These are phyloP conservation scores for Rhododendron ferrugineum DNA, from an alignment of 148 eudicot genomes.

Conservation along the genomic window DNA sequence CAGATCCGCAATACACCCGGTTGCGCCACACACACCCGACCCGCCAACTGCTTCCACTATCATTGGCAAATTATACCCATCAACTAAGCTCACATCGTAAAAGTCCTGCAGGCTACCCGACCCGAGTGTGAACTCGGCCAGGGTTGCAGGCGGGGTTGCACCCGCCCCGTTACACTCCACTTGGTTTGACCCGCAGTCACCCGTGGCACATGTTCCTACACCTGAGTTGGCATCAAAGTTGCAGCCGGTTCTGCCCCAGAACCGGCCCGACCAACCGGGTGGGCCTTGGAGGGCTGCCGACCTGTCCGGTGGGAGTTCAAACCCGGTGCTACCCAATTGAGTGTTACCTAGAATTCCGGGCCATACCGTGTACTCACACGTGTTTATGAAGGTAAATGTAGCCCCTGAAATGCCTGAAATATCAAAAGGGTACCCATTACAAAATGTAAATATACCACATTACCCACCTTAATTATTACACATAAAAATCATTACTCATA, in stretches of 20 bases:
- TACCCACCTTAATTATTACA: neutral
- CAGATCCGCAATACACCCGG: constrained; percentile 53
- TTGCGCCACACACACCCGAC: constrained; percentile 41
- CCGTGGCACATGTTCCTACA: constrained; percentile 45
- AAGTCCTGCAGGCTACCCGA: constrained; percentile 31
- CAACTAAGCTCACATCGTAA: constrained; percentile 70
- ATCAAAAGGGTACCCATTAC: constrained; percentile 11
- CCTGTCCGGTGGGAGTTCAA: constrained; percentile 33
- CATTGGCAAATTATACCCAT: constrained; percentile 64
- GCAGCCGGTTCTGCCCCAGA: constrained; percentile 69
- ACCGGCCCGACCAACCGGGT: constrained; percentile 62
- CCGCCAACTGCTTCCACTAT: constrained; percentile 38
- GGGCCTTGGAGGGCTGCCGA: constrained; percentile 34
- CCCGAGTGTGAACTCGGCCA: constrained; percentile 64
- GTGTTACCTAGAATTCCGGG: constrained; percentile 57
- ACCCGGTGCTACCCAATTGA: constrained; percentile 44
- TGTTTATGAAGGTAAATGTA: constrained; percentile 46
- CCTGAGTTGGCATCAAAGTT: constrained; percentile 33
- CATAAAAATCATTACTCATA: neutral
- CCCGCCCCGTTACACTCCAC: constrained; percentile 53
- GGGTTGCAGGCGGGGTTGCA: constrained; percentile 56
- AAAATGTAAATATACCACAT: neutral
- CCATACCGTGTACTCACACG: constrained; percentile 50
- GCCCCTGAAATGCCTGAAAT: constrained; percentile 29
- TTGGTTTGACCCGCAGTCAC: constrained; percentile 58